Conservation (phyloP, 2,329 filamentous ascomycete genomes). For the Sordariomycetes sp. region DNA sequence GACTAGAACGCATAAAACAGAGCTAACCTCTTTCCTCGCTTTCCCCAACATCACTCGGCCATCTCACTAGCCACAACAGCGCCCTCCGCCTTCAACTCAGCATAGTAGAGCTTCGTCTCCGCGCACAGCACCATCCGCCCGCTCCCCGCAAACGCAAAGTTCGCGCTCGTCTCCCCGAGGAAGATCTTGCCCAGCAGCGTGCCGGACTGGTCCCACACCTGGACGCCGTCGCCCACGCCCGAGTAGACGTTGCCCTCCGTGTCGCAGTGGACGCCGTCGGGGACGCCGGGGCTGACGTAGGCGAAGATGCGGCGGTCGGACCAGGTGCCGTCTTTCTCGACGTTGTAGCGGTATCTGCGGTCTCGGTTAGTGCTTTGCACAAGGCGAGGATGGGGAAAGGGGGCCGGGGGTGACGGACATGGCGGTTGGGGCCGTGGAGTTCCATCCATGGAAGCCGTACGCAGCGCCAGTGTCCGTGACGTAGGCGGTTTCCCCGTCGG, state of each 20-base stretch:
- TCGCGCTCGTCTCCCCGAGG: conserved; percentile 29
- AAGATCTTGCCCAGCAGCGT: conserved; percentile 46
- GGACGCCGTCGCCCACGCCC: conserved; percentile 35
- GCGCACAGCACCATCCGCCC: conserved; percentile 24
- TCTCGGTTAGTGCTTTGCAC: neutral
- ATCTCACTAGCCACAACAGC: conserved; percentile 1
- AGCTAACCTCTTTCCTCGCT: no score
- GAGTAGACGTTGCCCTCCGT: conserved; percentile 43
- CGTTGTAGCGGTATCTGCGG: conserved; percentile 14
- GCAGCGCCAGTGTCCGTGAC: conserved; percentile 45
- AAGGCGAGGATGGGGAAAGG: neutral
- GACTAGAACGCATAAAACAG: no score
- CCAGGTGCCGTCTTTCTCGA: conserved; percentile 32
- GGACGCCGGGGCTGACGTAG: conserved; percentile 38
- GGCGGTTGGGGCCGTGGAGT: conserved; percentile 28
- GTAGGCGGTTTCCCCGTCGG: conserved; percentile 39
- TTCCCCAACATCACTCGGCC: neutral
- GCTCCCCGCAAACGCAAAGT: conserved; percentile 31
- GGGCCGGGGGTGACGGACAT: conserved; percentile 25
- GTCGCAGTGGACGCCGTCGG: conserved; percentile 49
- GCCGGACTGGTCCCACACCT: conserved; percentile 34
- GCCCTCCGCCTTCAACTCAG: conserved; percentile 13
- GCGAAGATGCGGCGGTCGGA: conserved; percentile 44
- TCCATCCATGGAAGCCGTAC: conserved; percentile 29
- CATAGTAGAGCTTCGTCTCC: conserved; percentile 22